Evolutionary conservation across 192 early-diverging fungal species (phyloP).

Genomic region (Mortierella hygrophila): DNA sequence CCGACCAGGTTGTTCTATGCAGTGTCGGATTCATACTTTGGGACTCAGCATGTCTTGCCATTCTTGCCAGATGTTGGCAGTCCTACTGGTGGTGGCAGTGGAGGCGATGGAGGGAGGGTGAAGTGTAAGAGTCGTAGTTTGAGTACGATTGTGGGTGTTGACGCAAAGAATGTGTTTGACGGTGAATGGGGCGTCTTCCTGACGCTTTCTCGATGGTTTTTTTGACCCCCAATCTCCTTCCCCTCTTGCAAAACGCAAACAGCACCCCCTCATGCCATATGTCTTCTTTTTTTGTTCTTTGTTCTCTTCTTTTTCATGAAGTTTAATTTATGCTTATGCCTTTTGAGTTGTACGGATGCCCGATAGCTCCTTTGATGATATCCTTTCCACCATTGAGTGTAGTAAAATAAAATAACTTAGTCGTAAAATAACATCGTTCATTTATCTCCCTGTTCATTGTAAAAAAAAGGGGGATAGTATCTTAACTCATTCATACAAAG

Average conservation of each 20-base stretch:
- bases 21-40: slow-evolving; percentile 5
- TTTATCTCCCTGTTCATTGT: no score
- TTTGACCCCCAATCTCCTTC: background rate
- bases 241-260: background rate
- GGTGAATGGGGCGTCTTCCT: no score
- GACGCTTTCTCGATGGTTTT: background rate
- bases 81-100: background rate
- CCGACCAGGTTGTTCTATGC: background rate
- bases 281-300: background rate
- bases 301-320: background rate
- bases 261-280: background rate
- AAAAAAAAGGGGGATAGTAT: no score
- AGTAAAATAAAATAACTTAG: no score
- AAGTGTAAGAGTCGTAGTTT: background rate
- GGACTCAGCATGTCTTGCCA: background rate
- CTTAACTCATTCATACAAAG: no score
- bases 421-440: no score
- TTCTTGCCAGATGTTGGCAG: slow-evolving; percentile 4
- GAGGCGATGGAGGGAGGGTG: background rate
- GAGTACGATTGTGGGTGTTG: no score
- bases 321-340: background rate
- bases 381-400: no score
- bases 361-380: no score
- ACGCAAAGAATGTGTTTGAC: no score
- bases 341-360: no score